phyloP scores from a whole-genome alignment of 495 filamentous ascomycete genomes.

The Xylaria scruposa region DNA sequence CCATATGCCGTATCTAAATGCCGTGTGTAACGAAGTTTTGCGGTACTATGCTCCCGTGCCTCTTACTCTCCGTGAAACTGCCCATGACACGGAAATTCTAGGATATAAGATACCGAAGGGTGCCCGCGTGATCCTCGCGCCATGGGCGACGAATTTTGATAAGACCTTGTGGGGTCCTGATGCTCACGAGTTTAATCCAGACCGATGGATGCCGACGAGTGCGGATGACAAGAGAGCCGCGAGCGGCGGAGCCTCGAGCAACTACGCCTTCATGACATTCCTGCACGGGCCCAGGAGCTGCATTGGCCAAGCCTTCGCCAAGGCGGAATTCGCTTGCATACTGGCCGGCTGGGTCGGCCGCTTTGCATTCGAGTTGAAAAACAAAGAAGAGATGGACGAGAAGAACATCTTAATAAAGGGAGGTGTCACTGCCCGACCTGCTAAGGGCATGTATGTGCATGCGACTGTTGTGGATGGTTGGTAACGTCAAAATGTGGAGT shows the following conservation, averaged over 20 bases:
- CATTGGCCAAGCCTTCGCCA: slow-evolving; percentile 76
- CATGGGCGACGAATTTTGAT: slow-evolving; percentile 67
- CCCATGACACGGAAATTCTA: slow-evolving; percentile 68
- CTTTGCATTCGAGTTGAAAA: slow-evolving; percentile 69
- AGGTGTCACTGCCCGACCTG: slow-evolving; percentile 67
- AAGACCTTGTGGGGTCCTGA: slow-evolving; percentile 63
- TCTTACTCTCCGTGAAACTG: slow-evolving; percentile 68
- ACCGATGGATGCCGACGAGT: slow-evolving; percentile 61
- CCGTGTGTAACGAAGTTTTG: slow-evolving; percentile 55
- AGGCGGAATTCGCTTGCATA: slow-evolving; percentile 81
- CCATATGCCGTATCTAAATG: slow-evolving; percentile 62
- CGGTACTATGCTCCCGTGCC: slow-evolving; percentile 57
- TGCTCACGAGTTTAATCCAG: slow-evolving; percentile 64
- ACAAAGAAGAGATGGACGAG: slow-evolving; percentile 61
- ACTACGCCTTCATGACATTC: slow-evolving; percentile 67
- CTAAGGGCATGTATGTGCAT: slow-evolving; percentile 68
- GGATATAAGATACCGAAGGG: slow-evolving; percentile 61
- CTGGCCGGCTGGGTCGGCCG: slow-evolving; percentile 76
- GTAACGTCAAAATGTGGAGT: slow-evolving; percentile 45
- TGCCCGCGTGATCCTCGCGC: slow-evolving; percentile 59
- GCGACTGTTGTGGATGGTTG: slow-evolving; percentile 68
- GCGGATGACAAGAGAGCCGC: slow-evolving; percentile 44
- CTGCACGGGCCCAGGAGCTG: slow-evolving; percentile 66
- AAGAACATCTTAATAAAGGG: slow-evolving; percentile 64
- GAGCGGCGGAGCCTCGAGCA: slow-evolving; percentile 60